Percentiles rank a stretch among this genome's conserved stretches.
Conservation (phyloP, 192 early-diverging fungal species). For the Coemansia sp. region DNA sequence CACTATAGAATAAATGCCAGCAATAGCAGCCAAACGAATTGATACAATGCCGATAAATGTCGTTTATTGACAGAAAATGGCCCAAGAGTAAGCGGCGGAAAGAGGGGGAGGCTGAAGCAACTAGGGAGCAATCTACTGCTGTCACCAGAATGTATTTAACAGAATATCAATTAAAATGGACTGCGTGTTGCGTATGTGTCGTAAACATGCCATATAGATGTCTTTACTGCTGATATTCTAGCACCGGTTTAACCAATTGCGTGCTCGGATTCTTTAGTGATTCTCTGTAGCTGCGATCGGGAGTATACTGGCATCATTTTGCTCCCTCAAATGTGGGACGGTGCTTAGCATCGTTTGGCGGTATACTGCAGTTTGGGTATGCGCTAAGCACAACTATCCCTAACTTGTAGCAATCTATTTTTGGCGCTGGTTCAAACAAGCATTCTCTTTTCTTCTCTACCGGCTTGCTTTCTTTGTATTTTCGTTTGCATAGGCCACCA, state of each 20-base stretch:
- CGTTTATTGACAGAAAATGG: neutral
- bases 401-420: slow-evolving; percentile 8
- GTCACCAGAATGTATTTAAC: slow-evolving; percentile 25
- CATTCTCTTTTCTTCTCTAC: slow-evolving; percentile 17
- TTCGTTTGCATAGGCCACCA: slow-evolving; percentile 9
- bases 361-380: neutral
- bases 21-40: neutral
- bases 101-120: slow-evolving; percentile 10
- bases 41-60: neutral
- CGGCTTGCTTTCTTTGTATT: slow-evolving; percentile 6
- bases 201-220: slow-evolving; percentile 9
- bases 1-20: slow-evolving; percentile 2
- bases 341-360: neutral
- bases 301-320: slow-evolving; percentile 3
- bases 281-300: neutral
- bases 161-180: slow-evolving; percentile 1
- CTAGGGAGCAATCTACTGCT: slow-evolving; percentile 26
- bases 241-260: slow-evolving; percentile 1
- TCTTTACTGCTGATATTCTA: slow-evolving; percentile 17
- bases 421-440: slow-evolving; percentile 13
- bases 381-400: neutral
- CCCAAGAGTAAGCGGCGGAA: slow-evolving; percentile 3
- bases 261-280: too few species aligned
- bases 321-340: neutral
- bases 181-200: slow-evolving; percentile 2